phyloP scores from a whole-genome alignment of 768 basidiomycete species.

The Leccinum boreale region DNA sequence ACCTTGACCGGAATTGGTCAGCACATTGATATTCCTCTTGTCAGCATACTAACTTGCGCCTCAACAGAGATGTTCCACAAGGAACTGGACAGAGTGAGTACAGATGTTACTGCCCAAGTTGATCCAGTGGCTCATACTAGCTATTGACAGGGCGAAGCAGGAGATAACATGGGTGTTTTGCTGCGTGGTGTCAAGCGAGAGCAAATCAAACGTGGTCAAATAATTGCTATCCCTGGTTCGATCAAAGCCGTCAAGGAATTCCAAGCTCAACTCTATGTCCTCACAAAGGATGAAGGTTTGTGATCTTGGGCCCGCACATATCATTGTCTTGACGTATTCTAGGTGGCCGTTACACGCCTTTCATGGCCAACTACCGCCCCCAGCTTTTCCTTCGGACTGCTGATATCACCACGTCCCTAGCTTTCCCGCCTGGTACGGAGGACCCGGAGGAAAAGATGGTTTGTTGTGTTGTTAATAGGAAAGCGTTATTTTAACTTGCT shows the following conservation, averaged over 20 bases:
- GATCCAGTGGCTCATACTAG: conserved; percentile 4
- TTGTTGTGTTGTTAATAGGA: conserved; percentile 9
- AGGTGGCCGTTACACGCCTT: conserved; percentile 84
- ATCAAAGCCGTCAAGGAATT: conserved; percentile 96
- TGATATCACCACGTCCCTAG: conserved; percentile 81
- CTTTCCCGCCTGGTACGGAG: conserved; percentile 82
- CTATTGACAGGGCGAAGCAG: conserved; percentile 76
- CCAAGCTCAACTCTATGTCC: conserved; percentile 83
- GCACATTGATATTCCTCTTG: neutral
- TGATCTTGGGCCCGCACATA: conserved; percentile 44
- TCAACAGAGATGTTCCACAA: conserved; percentile 97
- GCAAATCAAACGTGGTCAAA: conserved; percentile 90
- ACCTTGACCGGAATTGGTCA: conserved; percentile 91
- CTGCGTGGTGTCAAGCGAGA: conserved; percentile 97
- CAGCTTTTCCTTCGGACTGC: conserved; percentile 96
- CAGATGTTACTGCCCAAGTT: neutral
- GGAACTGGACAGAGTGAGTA: conserved; percentile 84
- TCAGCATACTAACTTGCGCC: conserved; percentile 2
- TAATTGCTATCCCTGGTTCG: conserved; percentile 82
- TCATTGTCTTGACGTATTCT: conserved; percentile 8
- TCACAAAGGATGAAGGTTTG: conserved; percentile 40
- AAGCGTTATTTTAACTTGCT: neutral
- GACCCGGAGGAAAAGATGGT: conserved; percentile 89
- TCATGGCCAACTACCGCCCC: conserved; percentile 92
- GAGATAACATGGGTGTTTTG: conserved; percentile 98